Evolutionary conservation across 1,284 basidiomycete genomes (phyloP), one percentile per base, ranked within the genome.

Genomic region (Ceratobasidium theobromae): DNA sequence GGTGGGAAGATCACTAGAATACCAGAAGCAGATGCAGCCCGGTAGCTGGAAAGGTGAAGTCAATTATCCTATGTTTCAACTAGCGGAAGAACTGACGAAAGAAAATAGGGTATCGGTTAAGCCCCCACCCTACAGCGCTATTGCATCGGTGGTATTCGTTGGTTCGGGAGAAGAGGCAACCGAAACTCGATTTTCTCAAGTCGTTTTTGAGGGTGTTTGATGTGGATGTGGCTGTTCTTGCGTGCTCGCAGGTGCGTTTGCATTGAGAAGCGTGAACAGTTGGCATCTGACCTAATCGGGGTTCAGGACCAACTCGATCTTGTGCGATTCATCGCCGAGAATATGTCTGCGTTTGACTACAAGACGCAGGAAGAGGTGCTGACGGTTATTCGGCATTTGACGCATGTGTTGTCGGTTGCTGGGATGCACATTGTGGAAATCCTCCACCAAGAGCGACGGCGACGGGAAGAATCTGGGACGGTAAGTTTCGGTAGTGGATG

Each of bases 291-390:
- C 16, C 67, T 52, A 11, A 53, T 38, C 27, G 16, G 53, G 52
- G 12, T 12, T 30, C 45, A 93, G 87, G 84, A 89, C 67, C 88
- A 94, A 71, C 81, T 94, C 30, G 84, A 88, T 30, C 92, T 98
- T 71, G 84, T 84, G 0, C 86, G 93, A 51, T 99, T 93, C 77
- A 88, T 98, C 81, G 90, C 93, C 0, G 97, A 99, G 75, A 98
- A 97, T 73, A 87, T 99, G 67, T 84, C 93, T 0, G 81, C 87
- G 1, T 84, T 99, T 67, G 94, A 98, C 53, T 98, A 95, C 80
- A 97, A 95, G 78, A 90, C 91, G 0, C 87, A 90, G 73, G 97
- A 99, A 75, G 97, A 99, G 78, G 86, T 90, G 2, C 80, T 98
- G 66, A 85, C 88, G 0, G 86, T 98, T 18, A 84, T 98, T 72